These are phyloP conservation scores for Pseudodiploospora longispora DNA, from an alignment of 2,329 filamentous ascomycete genomes.

Conservation along the genomic window DNA sequence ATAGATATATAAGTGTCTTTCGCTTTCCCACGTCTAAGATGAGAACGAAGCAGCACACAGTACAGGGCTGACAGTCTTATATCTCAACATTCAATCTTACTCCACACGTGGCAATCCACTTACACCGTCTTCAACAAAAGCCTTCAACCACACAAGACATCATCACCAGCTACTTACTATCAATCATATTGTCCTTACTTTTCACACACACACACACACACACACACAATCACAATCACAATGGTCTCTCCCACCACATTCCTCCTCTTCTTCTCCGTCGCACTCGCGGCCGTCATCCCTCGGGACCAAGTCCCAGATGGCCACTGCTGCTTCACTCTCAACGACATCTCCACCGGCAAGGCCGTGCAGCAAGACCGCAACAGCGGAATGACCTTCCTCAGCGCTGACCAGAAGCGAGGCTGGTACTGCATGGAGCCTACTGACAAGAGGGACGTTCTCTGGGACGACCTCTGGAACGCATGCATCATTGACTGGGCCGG, in stretches of 20 bases:
- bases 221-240: conserved; percentile 2
- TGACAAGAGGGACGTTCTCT: conserved; percentile 16
- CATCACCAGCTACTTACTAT: no score
- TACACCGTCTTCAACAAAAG: no score
- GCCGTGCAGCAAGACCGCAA: conserved; percentile 18
- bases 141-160: no score
- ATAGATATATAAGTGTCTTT: no score
- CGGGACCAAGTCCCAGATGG: conserved; percentile 11
- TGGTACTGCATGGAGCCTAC: conserved; percentile 24
- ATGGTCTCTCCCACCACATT: conserved; percentile 14
- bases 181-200: no score
- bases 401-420: conserved; percentile 14
- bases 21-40: no score
- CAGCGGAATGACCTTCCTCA: conserved; percentile 20
- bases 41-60: no score
- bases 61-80: no score
- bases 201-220: no score
- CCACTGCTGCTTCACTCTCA: conserved; percentile 25
- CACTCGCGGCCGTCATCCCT: conserved; percentile 13
- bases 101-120: no score
- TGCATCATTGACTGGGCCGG: conserved; percentile 21
- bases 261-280: conserved; percentile 13
- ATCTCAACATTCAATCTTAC: no score
- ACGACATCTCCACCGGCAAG: conserved; percentile 15
- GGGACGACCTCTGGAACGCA: conserved; percentile 21